Evolutionary conservation across 352 stramenopile species (phyloP).

Genomic region (Phytophthora podocarpi): DNA sequence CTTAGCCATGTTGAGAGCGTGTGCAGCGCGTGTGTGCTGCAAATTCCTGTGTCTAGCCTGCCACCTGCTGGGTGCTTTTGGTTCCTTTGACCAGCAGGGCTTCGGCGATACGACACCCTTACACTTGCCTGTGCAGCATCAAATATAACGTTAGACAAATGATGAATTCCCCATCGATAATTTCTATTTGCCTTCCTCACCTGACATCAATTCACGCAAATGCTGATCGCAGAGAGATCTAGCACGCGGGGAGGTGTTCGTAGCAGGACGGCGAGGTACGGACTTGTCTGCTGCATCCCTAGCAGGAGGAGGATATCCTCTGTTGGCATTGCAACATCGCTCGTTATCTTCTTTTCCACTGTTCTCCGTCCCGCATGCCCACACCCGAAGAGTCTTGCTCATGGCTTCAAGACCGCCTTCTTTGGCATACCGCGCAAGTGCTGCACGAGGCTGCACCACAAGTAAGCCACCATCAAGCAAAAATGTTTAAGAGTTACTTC

Average conservation of each 20-base stretch:
- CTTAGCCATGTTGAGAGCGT: not conserved
- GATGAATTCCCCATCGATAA: too few relatives aligned
- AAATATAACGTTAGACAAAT: too few relatives aligned
- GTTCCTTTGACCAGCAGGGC: not conserved
- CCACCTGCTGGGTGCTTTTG: not conserved
- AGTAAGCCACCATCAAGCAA: not conserved
- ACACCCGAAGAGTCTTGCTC: not conserved
- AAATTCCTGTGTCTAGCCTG: not conserved
- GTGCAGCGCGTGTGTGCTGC: not conserved
- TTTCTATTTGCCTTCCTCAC: too few relatives aligned
- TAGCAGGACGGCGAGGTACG: not conserved
- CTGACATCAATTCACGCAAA: constrained; percentile 9
- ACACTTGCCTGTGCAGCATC: not conserved
- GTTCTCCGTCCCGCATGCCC: not conserved
- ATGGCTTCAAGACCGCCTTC: constrained; percentile 18
- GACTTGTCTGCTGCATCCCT: not conserved
- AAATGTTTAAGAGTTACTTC: not conserved
- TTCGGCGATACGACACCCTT: constrained; percentile 4
- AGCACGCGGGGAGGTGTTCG: not conserved
- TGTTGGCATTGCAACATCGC: not conserved
- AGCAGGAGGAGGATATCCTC: not conserved
- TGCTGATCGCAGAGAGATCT: constrained; percentile 4
- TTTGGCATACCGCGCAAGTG: constrained; percentile 11
- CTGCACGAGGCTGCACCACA: constrained; percentile 11
- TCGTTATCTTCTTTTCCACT: not conserved